Base-by-base conservation (phyloP, 2,329 filamentous ascomycete species). In the Tetracladium maxilliforme region DNA sequence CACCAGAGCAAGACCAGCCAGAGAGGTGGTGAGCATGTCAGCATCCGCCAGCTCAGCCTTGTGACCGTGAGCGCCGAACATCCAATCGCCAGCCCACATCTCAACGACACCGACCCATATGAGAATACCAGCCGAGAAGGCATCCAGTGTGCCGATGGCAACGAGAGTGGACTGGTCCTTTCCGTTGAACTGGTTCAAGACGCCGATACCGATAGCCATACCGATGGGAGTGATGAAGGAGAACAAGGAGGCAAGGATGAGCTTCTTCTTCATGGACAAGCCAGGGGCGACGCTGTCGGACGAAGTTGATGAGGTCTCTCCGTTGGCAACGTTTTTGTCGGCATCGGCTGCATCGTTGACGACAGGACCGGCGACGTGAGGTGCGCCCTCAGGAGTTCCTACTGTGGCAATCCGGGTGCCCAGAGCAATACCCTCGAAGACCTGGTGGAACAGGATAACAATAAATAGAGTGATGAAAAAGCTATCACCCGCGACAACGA, bases 91-190 rank as follows among this genome's bases (percentile, higher is more conserved):
- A 3, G 74, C 74, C 68, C 73, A 74, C 76, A 86, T 83, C 51
- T 84, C 78, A 0, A 84, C 77, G 2, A 84, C 49, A 3, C 76
- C 75, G 3, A 84, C 77, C 76, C 79, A 86, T n/a, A 78, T 53
- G 16, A 86, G 56, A 22, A 87, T 80, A 15, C 79, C 79, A 0
- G 79, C 76, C 1, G 70, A 79, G 7, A 84, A 42, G 6, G 78
- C 74, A 44, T 86, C 72, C 2, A 86, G 55, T 0, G 76, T 81
- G 1, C 77, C 79, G 18, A 84, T 69, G 3, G 77, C 71, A 21
- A 84, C 48, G 20, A 83, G 56, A 0, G 78, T 84, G 3, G 59
- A 57, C 4, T 58, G 63, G 36, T 80, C 65, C 37, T 79, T 82
- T 4, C 76, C 78, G 38, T 86, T 84, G 51, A 83, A 84, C 7